phyloP scores from a whole-genome alignment of 352 stramenopile species.

The Saprolegnia diclina region DNA sequence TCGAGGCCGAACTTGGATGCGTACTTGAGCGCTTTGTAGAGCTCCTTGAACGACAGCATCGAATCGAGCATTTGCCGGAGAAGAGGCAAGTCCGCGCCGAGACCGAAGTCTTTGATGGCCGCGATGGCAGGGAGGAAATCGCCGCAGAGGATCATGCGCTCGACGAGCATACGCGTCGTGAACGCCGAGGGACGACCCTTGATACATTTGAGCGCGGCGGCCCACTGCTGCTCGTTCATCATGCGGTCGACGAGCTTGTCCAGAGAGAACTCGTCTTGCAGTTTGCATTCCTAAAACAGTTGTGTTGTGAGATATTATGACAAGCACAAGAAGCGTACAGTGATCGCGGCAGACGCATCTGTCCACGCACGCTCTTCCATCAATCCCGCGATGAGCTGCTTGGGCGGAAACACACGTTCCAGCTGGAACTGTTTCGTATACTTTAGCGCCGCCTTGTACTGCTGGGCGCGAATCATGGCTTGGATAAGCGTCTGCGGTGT shows the following conservation, averaged over 20 bases:
- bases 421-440: slow-evolving; percentile 78
- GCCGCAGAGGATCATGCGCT: slow-evolving; percentile 32
- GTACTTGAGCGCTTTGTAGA: slow-evolving; percentile 88
- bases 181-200: slow-evolving; percentile 31
- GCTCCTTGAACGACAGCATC: slow-evolving; percentile 61
- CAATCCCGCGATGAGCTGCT: slow-evolving; percentile 60
- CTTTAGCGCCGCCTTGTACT: slow-evolving; percentile 69
- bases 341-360: slow-evolving; percentile 63
- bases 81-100: slow-evolving; percentile 46
- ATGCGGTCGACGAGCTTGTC: slow-evolving; percentile 59
- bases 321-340: slow-evolving; percentile 30
- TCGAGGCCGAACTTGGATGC: slow-evolving; percentile 71
- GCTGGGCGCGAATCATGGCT: slow-evolving; percentile 72
- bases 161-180: slow-evolving; percentile 15
- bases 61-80: slow-evolving; percentile 54
- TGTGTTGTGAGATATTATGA: not conserved
- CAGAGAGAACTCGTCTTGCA: slow-evolving; percentile 65
- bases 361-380: slow-evolving; percentile 61
- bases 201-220: slow-evolving; percentile 68
- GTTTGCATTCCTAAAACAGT: slow-evolving; percentile 40
- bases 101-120: slow-evolving; percentile 75
- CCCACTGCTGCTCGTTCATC: slow-evolving; percentile 64
- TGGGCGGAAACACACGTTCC: slow-evolving; percentile 54
- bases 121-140: slow-evolving; percentile 64
- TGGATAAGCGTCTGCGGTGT: slow-evolving; percentile 74